Evolutionary conservation across 208 protist species (phyloP), one percentile per base, ranked within the genome.

Genomic region (Crithidia acanthocephali): DNA sequence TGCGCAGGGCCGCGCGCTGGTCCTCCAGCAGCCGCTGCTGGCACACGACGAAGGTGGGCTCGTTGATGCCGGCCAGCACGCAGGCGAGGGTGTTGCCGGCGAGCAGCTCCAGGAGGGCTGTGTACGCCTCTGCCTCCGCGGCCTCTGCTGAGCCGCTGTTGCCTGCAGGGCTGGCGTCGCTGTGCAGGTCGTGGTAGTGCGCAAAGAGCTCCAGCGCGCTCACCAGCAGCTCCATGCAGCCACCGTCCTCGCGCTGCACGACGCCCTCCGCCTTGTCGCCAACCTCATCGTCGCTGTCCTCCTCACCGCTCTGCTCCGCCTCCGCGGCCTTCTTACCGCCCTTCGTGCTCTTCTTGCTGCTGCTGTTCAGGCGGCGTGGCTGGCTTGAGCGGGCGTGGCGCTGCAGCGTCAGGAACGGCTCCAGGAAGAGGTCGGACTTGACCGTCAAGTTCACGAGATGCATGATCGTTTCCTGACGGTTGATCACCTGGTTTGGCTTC

Each of bases 401-500:
- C 73, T 96, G 92, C n/a, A 93, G 79, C n/a, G 81, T 80, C 27
- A 96, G 85, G 62, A 96, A 96, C 2, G 85, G 86, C 44, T 80
- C 72, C 8, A 96, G 64, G 64, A 96, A 96, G 47, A 72, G 62
- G 68, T 94, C 88, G n/a, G 89, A 88, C 76, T 96, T 96, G 23
- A 96, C 74, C 15, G 87, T 91, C 47, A 82, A 79, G 68, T 89
- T 93, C 47, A 96, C 80, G 13, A 94, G 64, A 28, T 93, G 59
- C 68, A 96, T 76, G 55, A 96, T 81, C 32, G 73, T 58, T 78
- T 95, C 92, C 69, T 96, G 92, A 20, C 92, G 85, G 65, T 96
- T 96, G 76, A 95, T 83, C 20, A 96, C 83, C 66, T 96, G 88
- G 68, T 95, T 95, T 11, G 92, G 87, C 78, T 96, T 96, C 70